Evolutionary conservation across 1,284 basidiomycete species (phyloP), one percentile per base, ranked within the genome.

Genomic region (Stygiomarasmius scandens): DNA sequence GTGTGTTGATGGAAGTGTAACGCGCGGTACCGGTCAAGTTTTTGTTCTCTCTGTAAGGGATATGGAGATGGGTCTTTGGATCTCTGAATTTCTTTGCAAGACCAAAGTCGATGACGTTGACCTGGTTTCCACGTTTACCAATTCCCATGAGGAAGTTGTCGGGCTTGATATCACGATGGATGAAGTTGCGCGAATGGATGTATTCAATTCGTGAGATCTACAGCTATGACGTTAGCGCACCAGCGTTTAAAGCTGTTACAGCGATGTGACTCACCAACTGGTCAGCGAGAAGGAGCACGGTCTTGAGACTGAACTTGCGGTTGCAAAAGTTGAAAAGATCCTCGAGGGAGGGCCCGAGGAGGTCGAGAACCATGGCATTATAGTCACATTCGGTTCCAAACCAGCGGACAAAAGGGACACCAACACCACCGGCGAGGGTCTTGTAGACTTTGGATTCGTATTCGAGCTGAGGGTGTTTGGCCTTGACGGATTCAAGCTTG

Each of bases 61-160:
- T 99, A 75, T 99, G 97, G 46, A 98, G 85, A 74, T 99, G 96
- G 55, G 97, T 99, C 87, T 98, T 98, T 45, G 96, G 96, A 80
- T 99, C 96, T 61, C 97, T 87, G 85, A 97, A 99, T 81, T 98
- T 98, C 84, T 99, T 99, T 46, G 97, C 96, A 54, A 99, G 85
- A 81, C 97, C 97, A 64, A 99, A 99, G 75, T 99, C 97, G 72
- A 99, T 99, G 67, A 98, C 92, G 70, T 98, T 98, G 77, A 99
- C 96, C 78, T 99, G 97, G 77, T 97, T 99, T 64, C 96, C 96
- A 63, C 96, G 95, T 81, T 98, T 99, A 66, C 96, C 97, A 63
- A 99, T 98, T 45, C 97, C 97, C 95, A 99, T 98, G 69, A 99
- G 79, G 83, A 99, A 98, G 80, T 99, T 99, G 83, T 99, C 96